phyloP scores from a whole-genome alignment of 202 grass and related monocot species.

The Zoysia matrella region DNA sequence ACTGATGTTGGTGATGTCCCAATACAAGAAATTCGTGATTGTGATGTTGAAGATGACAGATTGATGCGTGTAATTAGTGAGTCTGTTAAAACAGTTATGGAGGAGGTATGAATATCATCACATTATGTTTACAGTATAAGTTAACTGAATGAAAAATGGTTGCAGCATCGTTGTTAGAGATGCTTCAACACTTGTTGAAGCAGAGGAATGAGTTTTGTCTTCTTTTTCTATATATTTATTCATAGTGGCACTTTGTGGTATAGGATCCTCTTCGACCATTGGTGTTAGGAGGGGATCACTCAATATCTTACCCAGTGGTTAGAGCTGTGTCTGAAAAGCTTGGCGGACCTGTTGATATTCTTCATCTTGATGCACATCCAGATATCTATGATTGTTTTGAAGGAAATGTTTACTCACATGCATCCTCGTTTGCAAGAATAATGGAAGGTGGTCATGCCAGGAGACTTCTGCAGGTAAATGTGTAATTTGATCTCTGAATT shows the following conservation, averaged over 20 bases:
- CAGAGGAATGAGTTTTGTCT: slow-evolving; percentile 6
- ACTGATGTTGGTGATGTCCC: slow-evolving; percentile 99
- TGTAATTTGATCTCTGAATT: slow-evolving; percentile 2
- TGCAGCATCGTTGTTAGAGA: not conserved
- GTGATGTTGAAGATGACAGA: slow-evolving; percentile 83
- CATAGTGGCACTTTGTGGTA: not conserved
- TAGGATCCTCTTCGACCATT: slow-evolving; percentile 87
- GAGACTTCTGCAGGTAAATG: slow-evolving; percentile 80
- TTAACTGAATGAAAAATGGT: not conserved
- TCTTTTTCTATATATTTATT: slow-evolving; percentile 10
- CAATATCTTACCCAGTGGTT: slow-evolving; percentile 94
- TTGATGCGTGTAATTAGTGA: slow-evolving; percentile 92
- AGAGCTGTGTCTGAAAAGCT: slow-evolving; percentile 97
- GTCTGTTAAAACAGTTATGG: slow-evolving; percentile 95
- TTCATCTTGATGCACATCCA: slow-evolving; percentile 97
- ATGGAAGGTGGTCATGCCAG: slow-evolving; percentile 98
- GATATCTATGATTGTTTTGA: slow-evolving; percentile 95
- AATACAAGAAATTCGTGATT: slow-evolving; percentile 97
- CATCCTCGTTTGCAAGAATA: slow-evolving; percentile 97
- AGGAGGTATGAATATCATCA: slow-evolving; percentile 61
- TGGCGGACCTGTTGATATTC: slow-evolving; percentile 92
- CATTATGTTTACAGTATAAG: not conserved
- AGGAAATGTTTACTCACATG: slow-evolving; percentile 93
- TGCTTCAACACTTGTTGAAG: not conserved
- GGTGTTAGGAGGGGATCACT: slow-evolving; percentile 95